Conservation (phyloP, 1,139 yeast genomes). For the Candida neerlandica region DNA sequence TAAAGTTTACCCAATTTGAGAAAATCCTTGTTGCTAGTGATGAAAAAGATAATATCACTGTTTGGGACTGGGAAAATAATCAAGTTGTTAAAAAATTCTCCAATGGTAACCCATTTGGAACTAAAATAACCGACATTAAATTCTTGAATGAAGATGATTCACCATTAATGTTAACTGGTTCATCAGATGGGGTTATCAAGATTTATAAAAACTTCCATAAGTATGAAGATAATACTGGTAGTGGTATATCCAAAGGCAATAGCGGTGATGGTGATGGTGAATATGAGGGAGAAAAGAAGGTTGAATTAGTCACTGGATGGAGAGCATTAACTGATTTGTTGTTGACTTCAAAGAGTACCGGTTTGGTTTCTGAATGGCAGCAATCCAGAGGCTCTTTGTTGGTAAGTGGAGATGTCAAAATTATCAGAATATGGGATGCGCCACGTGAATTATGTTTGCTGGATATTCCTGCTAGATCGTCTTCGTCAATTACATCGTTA, state of each 20-base stretch:
- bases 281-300: constrained; percentile 26
- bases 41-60: constrained; percentile 79
- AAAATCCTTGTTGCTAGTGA: constrained; percentile 79
- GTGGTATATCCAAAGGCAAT: background rate
- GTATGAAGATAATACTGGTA: constrained; percentile 24
- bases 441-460: constrained; percentile 85
- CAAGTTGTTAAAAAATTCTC: constrained; percentile 67
- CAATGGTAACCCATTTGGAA: constrained; percentile 84
- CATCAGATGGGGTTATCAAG: constrained; percentile 91
- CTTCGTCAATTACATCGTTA: constrained; percentile 83
- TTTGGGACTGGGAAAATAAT: constrained; percentile 84
- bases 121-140: constrained; percentile 84
- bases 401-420: constrained; percentile 94
- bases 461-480: constrained; percentile 89
- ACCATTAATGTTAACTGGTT: constrained; percentile 82
- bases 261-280: constrained; percentile 30
- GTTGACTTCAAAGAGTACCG: constrained; percentile 79
- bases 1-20: constrained; percentile 89
- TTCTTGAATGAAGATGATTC: constrained; percentile 89
- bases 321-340: constrained; percentile 86
- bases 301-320: constrained; percentile 85
- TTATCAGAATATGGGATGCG: constrained; percentile 95
- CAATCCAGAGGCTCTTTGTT: constrained; percentile 90
- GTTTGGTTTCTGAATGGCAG: constrained; percentile 93
- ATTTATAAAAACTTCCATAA: constrained; percentile 79